Evolutionary conservation across 2,329 filamentous ascomycete genomes (phyloP).

Genomic region (Aspergillus thermomutatus): DNA sequence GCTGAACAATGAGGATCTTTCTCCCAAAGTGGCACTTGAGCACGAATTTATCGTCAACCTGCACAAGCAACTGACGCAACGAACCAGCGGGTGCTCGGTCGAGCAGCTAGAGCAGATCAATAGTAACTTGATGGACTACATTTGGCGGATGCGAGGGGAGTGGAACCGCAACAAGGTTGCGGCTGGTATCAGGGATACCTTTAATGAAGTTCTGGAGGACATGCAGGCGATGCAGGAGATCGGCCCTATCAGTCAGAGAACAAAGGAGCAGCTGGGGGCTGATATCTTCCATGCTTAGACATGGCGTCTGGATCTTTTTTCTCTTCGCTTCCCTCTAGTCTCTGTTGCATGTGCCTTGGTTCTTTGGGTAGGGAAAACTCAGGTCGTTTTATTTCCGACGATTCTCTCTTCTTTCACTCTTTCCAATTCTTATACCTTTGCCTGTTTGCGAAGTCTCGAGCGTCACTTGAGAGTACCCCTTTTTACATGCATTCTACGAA

Average conservation of each 20-base stretch:
- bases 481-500: not conserved
- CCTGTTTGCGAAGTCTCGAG: slow-evolving; percentile 12
- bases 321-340: slow-evolving; percentile 1
- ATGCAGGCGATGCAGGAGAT: slow-evolving; percentile 55
- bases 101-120: slow-evolving; percentile 96
- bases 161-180: slow-evolving; percentile 80
- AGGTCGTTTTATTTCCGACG: not conserved
- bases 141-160: slow-evolving; percentile 76
- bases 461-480: slow-evolving; percentile 6
- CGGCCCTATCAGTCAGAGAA: slow-evolving; percentile 33
- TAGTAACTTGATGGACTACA: slow-evolving; percentile 80
- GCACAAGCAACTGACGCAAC: slow-evolving; percentile 60
- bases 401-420: slow-evolving; percentile 3
- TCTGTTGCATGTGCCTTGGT: not conserved
- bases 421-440: slow-evolving; percentile 2
- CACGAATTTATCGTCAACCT: slow-evolving; percentile 54
- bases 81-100: slow-evolving; percentile 75
- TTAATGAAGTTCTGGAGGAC: slow-evolving; percentile 63
- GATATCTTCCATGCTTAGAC: slow-evolving; percentile 4
- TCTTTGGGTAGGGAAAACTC: not conserved
- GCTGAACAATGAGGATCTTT: slow-evolving; percentile 30
- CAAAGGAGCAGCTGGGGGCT: slow-evolving; percentile 28
- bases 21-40: slow-evolving; percentile 41
- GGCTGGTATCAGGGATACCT: slow-evolving; percentile 61
- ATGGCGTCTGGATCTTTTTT: slow-evolving; percentile 1